Evolutionary conservation across 2,329 filamentous ascomycete species (phyloP), one percentile per base, ranked within the genome.

Genomic region (Fusarium tuaranense): DNA sequence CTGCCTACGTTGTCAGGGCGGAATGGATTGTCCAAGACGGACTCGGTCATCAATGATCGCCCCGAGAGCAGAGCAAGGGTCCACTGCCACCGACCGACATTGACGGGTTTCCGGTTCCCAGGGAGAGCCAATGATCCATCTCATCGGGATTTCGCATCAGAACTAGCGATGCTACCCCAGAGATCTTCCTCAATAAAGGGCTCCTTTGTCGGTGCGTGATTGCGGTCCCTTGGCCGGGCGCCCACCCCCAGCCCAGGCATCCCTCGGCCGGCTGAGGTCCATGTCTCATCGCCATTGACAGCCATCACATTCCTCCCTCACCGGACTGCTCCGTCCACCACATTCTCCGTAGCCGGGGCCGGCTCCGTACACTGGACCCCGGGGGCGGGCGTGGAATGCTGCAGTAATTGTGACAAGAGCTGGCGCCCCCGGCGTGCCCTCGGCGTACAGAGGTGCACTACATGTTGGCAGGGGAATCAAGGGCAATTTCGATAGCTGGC

Each of bases 301-400:
- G 22, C 63, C 57, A 59, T 75, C 76, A 78, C 71, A 78, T 78
- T 78, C 76, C 76, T 76, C 51, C 34, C 60, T 34, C 48, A 14
- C 59, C 72, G 63, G 59, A 66, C 63, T 71, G 58, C 65, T 61
- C 71, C 75, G 68, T 72, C 67, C 65, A 73, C 67, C 65, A 73
- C 76, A 78, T 75, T 76, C 76, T 78, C 75, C 69, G 67, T 68
- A 34, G 16, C 63, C 68, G 76, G 73, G 65, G 36, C 73, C 75
- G 75, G 68, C 61, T 78, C 75, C 75, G 76, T 76, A 60, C 32
- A 55, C 34, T 30, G 22, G 63, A 60, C 65, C 69, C 51, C 67
- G 67, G 39, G 65, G 71, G 58, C 63, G 58, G 67, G 65, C 18
- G 72, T 71, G 77, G 77, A 78, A 78, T 78, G 77, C 58, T 71